Conservation (phyloP, 257 asterid genomes). For the Agastache rugosa region DNA sequence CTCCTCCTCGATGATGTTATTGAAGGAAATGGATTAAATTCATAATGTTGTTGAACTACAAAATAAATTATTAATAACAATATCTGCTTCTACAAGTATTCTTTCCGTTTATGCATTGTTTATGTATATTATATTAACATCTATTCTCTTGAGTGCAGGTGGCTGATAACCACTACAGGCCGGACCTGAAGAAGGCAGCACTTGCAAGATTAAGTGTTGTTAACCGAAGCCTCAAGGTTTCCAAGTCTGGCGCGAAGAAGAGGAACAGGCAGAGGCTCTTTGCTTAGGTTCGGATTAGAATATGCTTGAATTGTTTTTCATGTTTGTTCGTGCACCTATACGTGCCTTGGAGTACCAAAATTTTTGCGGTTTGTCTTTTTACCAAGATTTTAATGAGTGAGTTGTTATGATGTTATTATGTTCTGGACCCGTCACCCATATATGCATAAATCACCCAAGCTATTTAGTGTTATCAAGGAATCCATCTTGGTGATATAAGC, state of each 20-base stretch:
- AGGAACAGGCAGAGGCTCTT: constrained; percentile 86
- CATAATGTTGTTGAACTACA: background rate
- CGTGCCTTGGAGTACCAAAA: constrained; percentile 13
- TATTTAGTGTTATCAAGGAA: background rate
- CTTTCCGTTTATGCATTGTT: background rate
- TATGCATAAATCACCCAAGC: background rate
- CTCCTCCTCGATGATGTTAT: background rate
- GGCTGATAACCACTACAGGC: constrained; percentile 80
- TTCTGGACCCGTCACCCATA: constrained; percentile 12
- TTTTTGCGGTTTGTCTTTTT: constrained; percentile 30
- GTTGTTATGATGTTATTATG: background rate
- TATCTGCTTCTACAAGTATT: background rate
- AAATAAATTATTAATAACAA: background rate
- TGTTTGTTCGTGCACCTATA: background rate
- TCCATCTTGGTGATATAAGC: background rate
- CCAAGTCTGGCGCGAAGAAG: constrained; percentile 93
- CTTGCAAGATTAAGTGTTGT: constrained; percentile 85
- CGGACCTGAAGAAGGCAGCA: constrained; percentile 92
- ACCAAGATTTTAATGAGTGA: background rate
- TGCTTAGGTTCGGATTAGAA: constrained; percentile 35
- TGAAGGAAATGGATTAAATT: background rate
- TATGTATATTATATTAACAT: background rate
- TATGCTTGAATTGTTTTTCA: constrained; percentile 26
- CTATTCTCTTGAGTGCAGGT: constrained; percentile 54
- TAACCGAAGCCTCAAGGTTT: constrained; percentile 88